Evolutionary conservation across 768 basidiomycete species (phyloP), one percentile per base, ranked within the genome.

Genomic region (Boletales sp.): DNA sequence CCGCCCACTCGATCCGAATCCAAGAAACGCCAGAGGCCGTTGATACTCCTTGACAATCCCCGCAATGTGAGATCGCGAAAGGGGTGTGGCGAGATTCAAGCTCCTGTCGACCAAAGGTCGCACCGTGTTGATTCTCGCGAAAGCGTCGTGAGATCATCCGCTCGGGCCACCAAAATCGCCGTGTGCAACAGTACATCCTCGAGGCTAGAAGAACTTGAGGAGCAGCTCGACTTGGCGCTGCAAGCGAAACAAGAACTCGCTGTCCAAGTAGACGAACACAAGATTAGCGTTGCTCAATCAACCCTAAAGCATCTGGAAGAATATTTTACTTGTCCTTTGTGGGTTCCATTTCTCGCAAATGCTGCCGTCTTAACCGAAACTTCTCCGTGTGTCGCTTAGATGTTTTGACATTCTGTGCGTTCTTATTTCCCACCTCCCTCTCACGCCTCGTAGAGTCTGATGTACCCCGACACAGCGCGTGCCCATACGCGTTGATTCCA

Each of bases 281-380:
- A 78, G 51, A 62, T 53, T 3, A 49, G 31, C 6, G 28, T 41
- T 30, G 46, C 47, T 59, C 18, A 70, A 70, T 65, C 70, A 32
- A 70, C 69, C n/a, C 64, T 85, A 44, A 70, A 67, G 14, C 73
- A 82, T 51, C 70, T 85, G 0, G 82, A 84, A 55, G 83, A 82
- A 35, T 74, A 79, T 63, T 85, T 83, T 54, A 77, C 75, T n/a
- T 87, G 83, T 63, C 69, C 82, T 9, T 59, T 83, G 84, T 86
- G 61, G 59, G 83, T 67, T 41, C 31, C 40, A 35, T 49, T 41
- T 15, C 46, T 53, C 39, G 34, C n/a, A 32, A 40, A 34, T 38
- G 11, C 41, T 30, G 44, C 34, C 56, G 10, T 49, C 49, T 43
- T 49, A 48, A 53, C 40, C 53, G 44, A 63, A 41, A 17, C 39